Percentiles rank a stretch among this genome's conserved stretches.
These are phyloP conservation scores for Choiromyces venosus DNA, from an alignment of 495 filamentous ascomycete species.

Conservation along the genomic window DNA sequence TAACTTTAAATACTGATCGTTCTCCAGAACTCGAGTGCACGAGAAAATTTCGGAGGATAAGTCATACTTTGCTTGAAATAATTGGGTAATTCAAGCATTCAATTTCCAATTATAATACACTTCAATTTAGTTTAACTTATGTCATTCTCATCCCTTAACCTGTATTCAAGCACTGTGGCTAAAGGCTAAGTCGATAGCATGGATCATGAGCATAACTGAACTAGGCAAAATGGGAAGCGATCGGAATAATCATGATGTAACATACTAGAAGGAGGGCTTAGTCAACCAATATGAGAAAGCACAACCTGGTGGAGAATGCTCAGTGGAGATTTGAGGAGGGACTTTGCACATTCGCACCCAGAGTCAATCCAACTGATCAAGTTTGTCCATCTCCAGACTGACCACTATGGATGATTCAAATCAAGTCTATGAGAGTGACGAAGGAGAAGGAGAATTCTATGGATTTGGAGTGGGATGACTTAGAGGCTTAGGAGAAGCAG, in stretches of 20 bases:
- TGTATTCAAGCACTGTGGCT: neutral
- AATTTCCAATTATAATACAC: too few relatives aligned
- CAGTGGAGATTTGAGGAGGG: too few relatives aligned
- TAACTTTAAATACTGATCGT: too few relatives aligned
- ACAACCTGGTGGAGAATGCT: too few relatives aligned
- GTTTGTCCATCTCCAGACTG: neutral
- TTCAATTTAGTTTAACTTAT: too few relatives aligned
- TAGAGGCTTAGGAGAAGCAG: neutral
- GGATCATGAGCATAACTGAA: neutral
- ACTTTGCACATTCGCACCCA: neutral
- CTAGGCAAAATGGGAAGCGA: neutral
- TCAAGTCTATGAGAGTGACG: neutral
- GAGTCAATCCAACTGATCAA: neutral
- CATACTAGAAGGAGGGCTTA: neutral
- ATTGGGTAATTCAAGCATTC: too few relatives aligned
- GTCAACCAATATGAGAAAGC: neutral
- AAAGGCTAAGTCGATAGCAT: neutral
- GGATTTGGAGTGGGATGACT: neutral
- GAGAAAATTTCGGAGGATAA: too few relatives aligned
- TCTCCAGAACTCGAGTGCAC: too few relatives aligned
- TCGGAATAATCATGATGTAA: neutral
- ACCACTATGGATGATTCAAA: neutral
- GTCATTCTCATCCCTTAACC: too few relatives aligned
- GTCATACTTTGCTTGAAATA: too few relatives aligned
- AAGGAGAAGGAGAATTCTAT: neutral